A percentile compares a stretch with the other conserved stretches of the same genome.
phyloP scores from a whole-genome alignment of 352 stramenopile genomes.

The Elongisporangium prolatum region DNA sequence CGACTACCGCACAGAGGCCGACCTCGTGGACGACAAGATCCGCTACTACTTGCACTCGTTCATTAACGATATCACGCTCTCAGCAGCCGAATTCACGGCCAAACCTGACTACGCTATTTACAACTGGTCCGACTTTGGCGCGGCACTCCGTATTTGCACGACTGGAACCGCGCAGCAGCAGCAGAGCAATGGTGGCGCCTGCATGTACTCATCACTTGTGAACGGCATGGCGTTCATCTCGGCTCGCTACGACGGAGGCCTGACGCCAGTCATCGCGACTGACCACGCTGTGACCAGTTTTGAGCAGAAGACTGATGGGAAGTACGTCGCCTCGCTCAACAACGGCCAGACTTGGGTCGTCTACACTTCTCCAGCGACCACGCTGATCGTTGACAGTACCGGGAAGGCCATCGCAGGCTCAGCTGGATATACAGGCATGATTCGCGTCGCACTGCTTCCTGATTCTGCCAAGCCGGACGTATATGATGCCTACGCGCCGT shows the following conservation, averaged over 20 bases:
- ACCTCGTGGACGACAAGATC: conserved; percentile 37
- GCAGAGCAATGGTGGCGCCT: conserved; percentile 13
- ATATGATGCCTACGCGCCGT: conserved; percentile 55
- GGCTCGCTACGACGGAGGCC: conserved; percentile 37
- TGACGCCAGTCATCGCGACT: conserved; percentile 47
- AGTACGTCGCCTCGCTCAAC: conserved; percentile 53
- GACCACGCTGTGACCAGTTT: conserved; percentile 45
- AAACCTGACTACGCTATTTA: conserved; percentile 56
- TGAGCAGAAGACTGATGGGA: conserved; percentile 29
- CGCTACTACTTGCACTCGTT: conserved; percentile 57
- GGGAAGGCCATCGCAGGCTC: conserved; percentile 38
- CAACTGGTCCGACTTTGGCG: conserved; percentile 58
- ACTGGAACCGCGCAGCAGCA: conserved; percentile 6
- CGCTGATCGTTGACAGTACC: conserved; percentile 34
- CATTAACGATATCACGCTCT: conserved; percentile 67
- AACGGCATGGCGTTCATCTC: conserved; percentile 77
- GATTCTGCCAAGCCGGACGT: conserved; percentile 24
- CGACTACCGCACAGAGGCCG: conserved; percentile 42
- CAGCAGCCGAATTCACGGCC: conserved; percentile 45
- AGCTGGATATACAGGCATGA: conserved; percentile 34
- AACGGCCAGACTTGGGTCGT: conserved; percentile 80
- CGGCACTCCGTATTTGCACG: conserved; percentile 52
- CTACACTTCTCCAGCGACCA: conserved; percentile 40
- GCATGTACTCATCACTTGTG: conserved; percentile 50
- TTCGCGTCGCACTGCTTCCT: conserved; percentile 54